A percentile compares a stretch with the other conserved stretches of the same genome.
phyloP scores from a whole-genome alignment of 345 rosid genomes.

The Dipteronia sinensis region DNA sequence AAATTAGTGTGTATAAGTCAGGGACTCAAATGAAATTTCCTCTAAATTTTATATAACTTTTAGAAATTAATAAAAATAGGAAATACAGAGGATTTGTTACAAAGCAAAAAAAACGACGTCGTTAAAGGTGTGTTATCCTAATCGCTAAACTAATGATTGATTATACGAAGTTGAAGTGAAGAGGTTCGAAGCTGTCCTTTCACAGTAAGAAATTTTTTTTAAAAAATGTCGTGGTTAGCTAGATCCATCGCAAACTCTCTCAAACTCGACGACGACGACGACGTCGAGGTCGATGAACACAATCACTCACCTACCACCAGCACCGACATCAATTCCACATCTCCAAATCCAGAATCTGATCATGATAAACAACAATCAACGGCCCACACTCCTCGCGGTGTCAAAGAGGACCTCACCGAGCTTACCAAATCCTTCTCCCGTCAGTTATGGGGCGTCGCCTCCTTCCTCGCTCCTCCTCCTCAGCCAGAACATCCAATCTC shows the following conservation, averaged over 20 bases:
- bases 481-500: constrained; percentile 12
- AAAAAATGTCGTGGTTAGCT: constrained; percentile 65
- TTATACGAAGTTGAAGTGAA: neutral
- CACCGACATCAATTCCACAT: constrained; percentile 1
- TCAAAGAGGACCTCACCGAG: constrained; percentile 84
- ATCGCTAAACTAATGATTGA: neutral
- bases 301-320: neutral
- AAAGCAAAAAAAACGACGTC: neutral
- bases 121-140: neutral
- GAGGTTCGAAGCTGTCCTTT: neutral
- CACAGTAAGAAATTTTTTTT: neutral
- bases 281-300: constrained; percentile 25
- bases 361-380: constrained; percentile 26
- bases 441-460: constrained; percentile 90
- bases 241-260: constrained; percentile 66
- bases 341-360: constrained; percentile 18
- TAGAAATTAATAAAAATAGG: too few species aligned
- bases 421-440: constrained; percentile 73
- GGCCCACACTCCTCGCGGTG: constrained; percentile 55
- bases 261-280: constrained; percentile 46
- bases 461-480: constrained; percentile 87
- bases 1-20: too few species aligned
- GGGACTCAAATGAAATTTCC: too few species aligned
- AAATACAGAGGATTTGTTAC: too few species aligned
- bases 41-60: too few species aligned